Evolutionary conservation across 2,329 filamentous ascomycete genomes (phyloP).

Genomic region (Onygenales sp.): DNA sequence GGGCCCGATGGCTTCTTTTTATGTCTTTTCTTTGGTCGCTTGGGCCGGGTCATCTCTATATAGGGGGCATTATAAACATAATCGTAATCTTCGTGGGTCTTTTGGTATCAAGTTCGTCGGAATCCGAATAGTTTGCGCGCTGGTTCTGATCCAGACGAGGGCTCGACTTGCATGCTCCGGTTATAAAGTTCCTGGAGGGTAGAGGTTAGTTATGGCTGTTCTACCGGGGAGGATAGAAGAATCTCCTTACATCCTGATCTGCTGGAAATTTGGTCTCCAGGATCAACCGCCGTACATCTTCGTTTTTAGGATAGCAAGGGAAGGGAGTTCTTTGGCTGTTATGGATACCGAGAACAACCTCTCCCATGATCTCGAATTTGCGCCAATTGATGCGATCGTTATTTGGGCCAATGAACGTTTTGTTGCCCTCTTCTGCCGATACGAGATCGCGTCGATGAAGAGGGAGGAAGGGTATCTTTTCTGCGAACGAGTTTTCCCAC

Average conservation of each 20-base stretch:
- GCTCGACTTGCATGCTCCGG: slow-evolving; percentile 47
- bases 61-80: background rate
- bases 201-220: slow-evolving; percentile 4
- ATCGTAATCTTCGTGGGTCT: background rate
- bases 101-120: slow-evolving; percentile 24
- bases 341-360: slow-evolving; percentile 83
- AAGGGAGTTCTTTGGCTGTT: slow-evolving; percentile 83
- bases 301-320: slow-evolving; percentile 46
- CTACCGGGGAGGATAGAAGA: background rate
- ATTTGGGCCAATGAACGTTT: slow-evolving; percentile 69
- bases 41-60: background rate
- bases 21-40: background rate
- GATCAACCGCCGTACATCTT: slow-evolving; percentile 63
- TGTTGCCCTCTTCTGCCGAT: slow-evolving; percentile 83
- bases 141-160: slow-evolving; percentile 30
- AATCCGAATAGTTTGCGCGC: slow-evolving; percentile 35
- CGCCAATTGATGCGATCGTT: slow-evolving; percentile 86
- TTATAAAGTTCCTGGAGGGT: slow-evolving; percentile 46
- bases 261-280: slow-evolving; percentile 71
- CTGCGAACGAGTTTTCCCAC: slow-evolving; percentile 88
- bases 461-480: slow-evolving; percentile 88
- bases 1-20: background rate
- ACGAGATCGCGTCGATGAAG: slow-evolving; percentile 83
- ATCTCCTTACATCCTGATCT: slow-evolving; percentile 69
- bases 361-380: slow-evolving; percentile 94